Evolutionary conservation across 1,284 basidiomycete genomes (phyloP), one percentile per base, ranked within the genome.

Genomic region (Inonotus obliquus): DNA sequence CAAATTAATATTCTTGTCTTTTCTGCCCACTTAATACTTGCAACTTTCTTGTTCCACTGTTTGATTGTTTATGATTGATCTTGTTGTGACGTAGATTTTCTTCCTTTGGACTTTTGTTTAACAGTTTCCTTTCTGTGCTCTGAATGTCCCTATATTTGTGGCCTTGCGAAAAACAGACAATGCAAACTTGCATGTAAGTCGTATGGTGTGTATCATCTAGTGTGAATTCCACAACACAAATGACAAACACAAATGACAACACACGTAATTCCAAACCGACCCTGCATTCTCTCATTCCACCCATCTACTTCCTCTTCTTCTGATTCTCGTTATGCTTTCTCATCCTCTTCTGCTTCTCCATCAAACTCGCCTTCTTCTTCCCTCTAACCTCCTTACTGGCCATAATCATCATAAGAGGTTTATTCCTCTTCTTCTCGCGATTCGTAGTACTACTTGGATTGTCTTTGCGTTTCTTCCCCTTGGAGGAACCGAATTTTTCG

Each of bases 401-500:
- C 66, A 92, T 75, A 57, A 92, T 85, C 93, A 96, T 96, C 94
- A 96, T 96, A 67, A 96, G 81, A 14, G 94, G 94, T 74, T 96
- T 96, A 74, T 94, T 94, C 69, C 89, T 81, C 48, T 86, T 84
- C 83, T 96, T 96, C 77, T 96, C 92, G 69, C 85, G 81, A 74
- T 96, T 96, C 38, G 94, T 96, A 62, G 89, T 86, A 69, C 89
- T 92, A 72, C 89, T 92, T 57, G 88, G 85, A 14, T 77, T 75
- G 44, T 80, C 90, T 73, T 92, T 92, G 65, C 86, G 92, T 76
- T 92, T 89, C 80, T 96, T 96, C 39, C 94, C 94, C 77, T 90
- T 94, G 67, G 83, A 75, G 58, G 89, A 92, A 5, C 94, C 94
- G 71, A 89, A 99, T 79, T 98, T 98, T 70, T 97, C 96, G 56